Percentiles rank a stretch among this genome's conserved stretches.
Conservation (phyloP, 306 rosid species). For the Citrullus amarus region DNA sequence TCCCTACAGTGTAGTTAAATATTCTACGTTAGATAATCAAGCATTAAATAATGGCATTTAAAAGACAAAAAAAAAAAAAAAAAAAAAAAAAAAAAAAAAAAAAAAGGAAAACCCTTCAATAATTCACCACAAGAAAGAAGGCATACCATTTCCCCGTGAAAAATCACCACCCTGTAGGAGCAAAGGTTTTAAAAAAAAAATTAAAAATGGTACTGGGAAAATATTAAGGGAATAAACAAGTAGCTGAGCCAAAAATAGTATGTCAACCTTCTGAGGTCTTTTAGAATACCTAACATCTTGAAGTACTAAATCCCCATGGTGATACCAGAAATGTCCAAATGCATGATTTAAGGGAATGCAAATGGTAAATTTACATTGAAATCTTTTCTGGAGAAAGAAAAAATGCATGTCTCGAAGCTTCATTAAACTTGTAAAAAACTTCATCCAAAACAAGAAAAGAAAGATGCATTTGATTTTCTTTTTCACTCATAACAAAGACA, state of each 20-base stretch:
- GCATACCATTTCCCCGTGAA: slow-evolving; percentile 81
- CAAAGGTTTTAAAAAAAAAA: background rate
- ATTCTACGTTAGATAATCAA: slow-evolving; percentile 24
- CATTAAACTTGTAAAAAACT: background rate
- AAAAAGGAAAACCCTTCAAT: background rate
- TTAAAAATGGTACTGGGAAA: slow-evolving; percentile 6
- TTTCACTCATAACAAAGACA: background rate
- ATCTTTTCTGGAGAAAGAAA: background rate
- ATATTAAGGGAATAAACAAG: background rate
- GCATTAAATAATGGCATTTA: slow-evolving; percentile 14
- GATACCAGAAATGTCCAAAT: background rate
- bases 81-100: too few relatives aligned
- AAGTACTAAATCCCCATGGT: background rate
- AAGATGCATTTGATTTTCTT: background rate
- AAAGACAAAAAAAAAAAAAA: too few relatives aligned
- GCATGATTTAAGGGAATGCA: background rate
- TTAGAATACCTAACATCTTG: background rate
- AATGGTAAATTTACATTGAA: background rate
- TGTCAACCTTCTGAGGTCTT: background rate
- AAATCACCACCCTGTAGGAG: slow-evolving; percentile 90
- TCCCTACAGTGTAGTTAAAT: slow-evolving; percentile 59
- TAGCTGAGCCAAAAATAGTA: background rate
- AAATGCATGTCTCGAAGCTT: background rate
- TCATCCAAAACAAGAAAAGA: background rate
- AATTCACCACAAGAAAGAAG: slow-evolving; percentile 14